phyloP scores from a whole-genome alignment of 2,329 filamentous ascomycete genomes.

The Penicillium italicum region DNA sequence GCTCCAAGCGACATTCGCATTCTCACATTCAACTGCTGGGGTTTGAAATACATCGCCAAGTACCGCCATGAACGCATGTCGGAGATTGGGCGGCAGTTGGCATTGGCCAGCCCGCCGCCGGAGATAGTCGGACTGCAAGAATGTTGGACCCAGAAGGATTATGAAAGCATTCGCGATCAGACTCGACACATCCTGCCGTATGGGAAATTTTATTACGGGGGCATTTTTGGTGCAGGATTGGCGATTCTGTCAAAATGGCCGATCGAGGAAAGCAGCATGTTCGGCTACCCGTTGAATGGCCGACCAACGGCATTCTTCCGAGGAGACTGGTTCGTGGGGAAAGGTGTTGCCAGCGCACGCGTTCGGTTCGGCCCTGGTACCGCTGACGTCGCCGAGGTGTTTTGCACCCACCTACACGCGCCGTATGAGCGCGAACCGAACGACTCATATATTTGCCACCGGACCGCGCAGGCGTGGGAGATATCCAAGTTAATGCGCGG shows the following conservation, averaged over 20 bases:
- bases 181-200: conserved; percentile 75
- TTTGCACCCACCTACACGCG: conserved; percentile 88
- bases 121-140: conserved; percentile 93
- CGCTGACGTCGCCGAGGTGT: conserved; percentile 76
- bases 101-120: conserved; percentile 62
- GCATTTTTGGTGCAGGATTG: conserved; percentile 83
- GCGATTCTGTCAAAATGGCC: conserved; percentile 90
- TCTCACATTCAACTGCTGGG: conserved; percentile 95
- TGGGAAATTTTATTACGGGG: conserved; percentile 88
- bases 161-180: conserved; percentile 68
- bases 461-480: conserved; percentile 91
- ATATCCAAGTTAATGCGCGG: conserved; percentile 83
- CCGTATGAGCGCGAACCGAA: conserved; percentile 76
- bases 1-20: conserved; percentile 65
- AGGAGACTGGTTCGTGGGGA: conserved; percentile 95
- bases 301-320: conserved; percentile 89
- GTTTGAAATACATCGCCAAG: conserved; percentile 79
- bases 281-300: conserved; percentile 84
- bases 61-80: conserved; percentile 71
- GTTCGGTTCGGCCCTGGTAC: conserved; percentile 65
- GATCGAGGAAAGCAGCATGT: conserved; percentile 84
- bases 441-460: conserved; percentile 86
- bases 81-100: conserved; percentile 80
- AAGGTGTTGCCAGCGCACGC: conserved; percentile 80
- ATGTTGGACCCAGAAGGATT: conserved; percentile 87